Evolutionary conservation across 176 grass and related monocot genomes (phyloP), one percentile per base, ranked within the genome.

Genomic region (Phoenix roebelenii): DNA sequence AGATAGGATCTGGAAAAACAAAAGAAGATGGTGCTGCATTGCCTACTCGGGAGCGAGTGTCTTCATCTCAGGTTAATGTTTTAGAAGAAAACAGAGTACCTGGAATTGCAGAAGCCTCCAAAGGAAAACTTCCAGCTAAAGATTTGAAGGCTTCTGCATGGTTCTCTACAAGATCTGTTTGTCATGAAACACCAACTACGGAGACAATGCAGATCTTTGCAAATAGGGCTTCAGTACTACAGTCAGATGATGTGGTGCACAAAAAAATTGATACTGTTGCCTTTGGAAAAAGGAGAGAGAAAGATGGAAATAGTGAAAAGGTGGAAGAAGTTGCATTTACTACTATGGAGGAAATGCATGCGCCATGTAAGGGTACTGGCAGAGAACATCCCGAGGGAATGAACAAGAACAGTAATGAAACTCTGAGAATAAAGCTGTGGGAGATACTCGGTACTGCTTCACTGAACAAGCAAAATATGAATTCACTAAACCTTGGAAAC

Each of bases 371-470:
- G 49, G 39, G 22, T 50, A 66, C 48, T 22, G 17, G 1, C 10
- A 18, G 60, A 72, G 60, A 55, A 64, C 63, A 64, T 55, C 70
- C 51, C 18, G 44, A 71, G 22, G 75, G 68, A 77, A 80, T 81
- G 68, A 70, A 15, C 59, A 82, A 74, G 50, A 58, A 61, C 22
- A 81, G 79, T 9, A 85, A 61, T 29, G 79, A 82, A 35, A 35
- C 70, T 15, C 83, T 92, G 65, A 85, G 73, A 67, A 82, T 81
- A 79, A 91, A 87, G 73, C 26, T 98, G 7, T 83, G 79, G 87
- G 87, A 88, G 70, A 98, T 98, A 72, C 93, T 98, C 80, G 84
- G 78, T 67, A 54, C 59, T 64, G n/a, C 72, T 75, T 80, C 84
- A 69, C 78, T 91, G 68, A 89, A 71, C 69, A 87, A 87, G 73